These are phyloP conservation scores for Rhazya stricta DNA, from an alignment of 257 asterid genomes.

Conservation along the genomic window DNA sequence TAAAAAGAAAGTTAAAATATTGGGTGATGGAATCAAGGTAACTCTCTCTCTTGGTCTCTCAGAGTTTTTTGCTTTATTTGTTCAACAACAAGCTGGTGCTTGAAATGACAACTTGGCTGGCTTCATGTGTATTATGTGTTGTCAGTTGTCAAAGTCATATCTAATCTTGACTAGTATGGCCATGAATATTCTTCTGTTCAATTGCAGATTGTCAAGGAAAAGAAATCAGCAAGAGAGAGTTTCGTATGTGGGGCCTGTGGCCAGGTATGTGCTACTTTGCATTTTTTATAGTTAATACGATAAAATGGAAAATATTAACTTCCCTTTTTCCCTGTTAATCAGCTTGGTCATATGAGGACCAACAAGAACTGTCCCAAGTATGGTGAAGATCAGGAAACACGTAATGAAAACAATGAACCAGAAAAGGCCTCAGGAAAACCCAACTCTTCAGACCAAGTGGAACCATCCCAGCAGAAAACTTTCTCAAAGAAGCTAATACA, in stretches of 20 bases:
- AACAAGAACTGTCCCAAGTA: slow-evolving; percentile 97
- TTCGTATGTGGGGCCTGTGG: slow-evolving; percentile 99
- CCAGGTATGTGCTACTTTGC: slow-evolving; percentile 54
- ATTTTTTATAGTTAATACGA: slow-evolving; percentile 11
- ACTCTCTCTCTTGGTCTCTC: slow-evolving; percentile 26
- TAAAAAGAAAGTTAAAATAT: slow-evolving; percentile 70
- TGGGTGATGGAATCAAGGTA: slow-evolving; percentile 87
- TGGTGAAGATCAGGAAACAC: slow-evolving; percentile 72
- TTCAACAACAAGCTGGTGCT: background rate
- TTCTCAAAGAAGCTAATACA: slow-evolving; percentile 51
- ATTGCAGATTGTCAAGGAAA: slow-evolving; percentile 75
- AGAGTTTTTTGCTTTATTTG: slow-evolving; percentile 10
- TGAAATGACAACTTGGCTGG: background rate
- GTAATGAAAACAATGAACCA: slow-evolving; percentile 54
- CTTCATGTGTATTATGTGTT: background rate
- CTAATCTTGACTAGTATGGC: background rate
- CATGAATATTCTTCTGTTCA: slow-evolving; percentile 22
- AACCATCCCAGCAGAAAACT: slow-evolving; percentile 56
- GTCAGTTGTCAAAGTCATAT: background rate
- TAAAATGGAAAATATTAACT: slow-evolving; percentile 8
- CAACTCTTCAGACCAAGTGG: slow-evolving; percentile 50
- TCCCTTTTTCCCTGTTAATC: slow-evolving; percentile 22
- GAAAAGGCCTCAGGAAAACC: slow-evolving; percentile 51
- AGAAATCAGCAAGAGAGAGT: slow-evolving; percentile 92
- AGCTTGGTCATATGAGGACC: slow-evolving; percentile 99